Evolutionary conservation across 176 grass and related monocot genomes (phyloP), one percentile per base, ranked within the genome.

Genomic region (Carex scoparia): DNA sequence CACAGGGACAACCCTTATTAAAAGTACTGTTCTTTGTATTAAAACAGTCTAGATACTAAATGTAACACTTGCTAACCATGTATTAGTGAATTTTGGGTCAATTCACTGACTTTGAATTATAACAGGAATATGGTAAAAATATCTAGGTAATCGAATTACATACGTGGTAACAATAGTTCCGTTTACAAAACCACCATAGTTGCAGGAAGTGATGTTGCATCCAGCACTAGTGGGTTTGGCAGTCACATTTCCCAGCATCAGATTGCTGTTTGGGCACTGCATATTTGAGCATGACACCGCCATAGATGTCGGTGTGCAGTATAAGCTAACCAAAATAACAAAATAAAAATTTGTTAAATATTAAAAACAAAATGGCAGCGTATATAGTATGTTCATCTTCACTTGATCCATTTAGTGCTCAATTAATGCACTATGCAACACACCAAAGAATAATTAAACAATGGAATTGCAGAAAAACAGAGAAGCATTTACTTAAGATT

Each of bases 191-290:
- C 97, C 97, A 66, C 81, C 87, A 6, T 99, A 99, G 46, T 54
- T 89, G 84, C 93, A 99, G 16, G 93, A 90, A 49, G 97, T 94
- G 55, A 96, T 85, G 53, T 94, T 99, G 90, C 97, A 99, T 81
- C 97, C 97, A 37, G 88, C 90, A 75, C 73, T 88, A 9, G 88
- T 99, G 58, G 84, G 35, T 44, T 80, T 77, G 59, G 84, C 54
- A 42, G 87, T 96, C 16, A 88, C 40, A 83, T 99, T 99, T 54
- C 96, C 91, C 18, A 99, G 88, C 68, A 99, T 84, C 75, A 92
- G 85, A 80, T 88, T 96, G 88, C 93, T 94, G 48, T 91, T 94
- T 51, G 73, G 80, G 10, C 97, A 99, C 60, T 96, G 93, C 90
- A 95, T 95, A 86, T 87, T 95, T n/a, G 93, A 84, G 16, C 97